These are phyloP conservation scores for Aspergillus uvarum DNA, from an alignment of 2,329 filamentous ascomycete species.

Conservation along the genomic window DNA sequence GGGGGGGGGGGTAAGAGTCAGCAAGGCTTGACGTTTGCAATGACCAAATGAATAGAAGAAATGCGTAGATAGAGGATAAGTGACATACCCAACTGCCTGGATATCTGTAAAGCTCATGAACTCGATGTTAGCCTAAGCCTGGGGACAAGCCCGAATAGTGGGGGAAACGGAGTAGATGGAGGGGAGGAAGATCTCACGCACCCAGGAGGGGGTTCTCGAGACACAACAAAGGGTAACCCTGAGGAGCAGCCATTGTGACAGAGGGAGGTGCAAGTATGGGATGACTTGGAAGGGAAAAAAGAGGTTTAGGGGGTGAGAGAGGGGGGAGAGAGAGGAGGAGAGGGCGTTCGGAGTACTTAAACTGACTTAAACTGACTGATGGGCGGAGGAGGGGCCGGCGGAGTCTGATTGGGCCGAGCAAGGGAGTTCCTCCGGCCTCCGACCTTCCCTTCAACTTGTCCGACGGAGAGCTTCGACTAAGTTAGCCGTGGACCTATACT, in stretches of 20 bases:
- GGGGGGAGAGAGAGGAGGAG: slow-evolving; percentile 8
- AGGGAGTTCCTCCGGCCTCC: slow-evolving; percentile 4
- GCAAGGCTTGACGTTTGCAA: not conserved
- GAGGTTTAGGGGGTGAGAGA: slow-evolving; percentile 12
- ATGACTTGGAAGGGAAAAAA: slow-evolving; percentile 8
- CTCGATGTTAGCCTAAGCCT: slow-evolving; percentile 28
- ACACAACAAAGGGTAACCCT: slow-evolving; percentile 86
- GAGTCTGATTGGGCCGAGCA: slow-evolving; percentile 12
- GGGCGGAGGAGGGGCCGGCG: slow-evolving; percentile 11
- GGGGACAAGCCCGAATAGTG: not conserved
- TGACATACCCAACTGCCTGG: slow-evolving; percentile 68
- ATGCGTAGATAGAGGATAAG: not conserved
- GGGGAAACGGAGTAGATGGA: not conserved
- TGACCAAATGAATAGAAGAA: not conserved
- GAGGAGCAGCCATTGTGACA: slow-evolving; percentile 65
- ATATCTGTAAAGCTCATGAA: slow-evolving; percentile 63
- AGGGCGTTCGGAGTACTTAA: not conserved
- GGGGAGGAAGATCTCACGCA: slow-evolving; percentile 36
- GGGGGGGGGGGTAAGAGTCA: not conserved
- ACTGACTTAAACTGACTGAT: slow-evolving; percentile 7
- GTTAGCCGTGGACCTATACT: no score
- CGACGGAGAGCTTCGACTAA: no score
- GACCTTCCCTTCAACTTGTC: not conserved
- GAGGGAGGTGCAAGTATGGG: slow-evolving; percentile 8
- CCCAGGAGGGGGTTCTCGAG: slow-evolving; percentile 97